Evolutionary conservation across 2,329 filamentous ascomycete genomes (phyloP).

Genomic region (Stagonosporopsis cucurbitacearum): DNA sequence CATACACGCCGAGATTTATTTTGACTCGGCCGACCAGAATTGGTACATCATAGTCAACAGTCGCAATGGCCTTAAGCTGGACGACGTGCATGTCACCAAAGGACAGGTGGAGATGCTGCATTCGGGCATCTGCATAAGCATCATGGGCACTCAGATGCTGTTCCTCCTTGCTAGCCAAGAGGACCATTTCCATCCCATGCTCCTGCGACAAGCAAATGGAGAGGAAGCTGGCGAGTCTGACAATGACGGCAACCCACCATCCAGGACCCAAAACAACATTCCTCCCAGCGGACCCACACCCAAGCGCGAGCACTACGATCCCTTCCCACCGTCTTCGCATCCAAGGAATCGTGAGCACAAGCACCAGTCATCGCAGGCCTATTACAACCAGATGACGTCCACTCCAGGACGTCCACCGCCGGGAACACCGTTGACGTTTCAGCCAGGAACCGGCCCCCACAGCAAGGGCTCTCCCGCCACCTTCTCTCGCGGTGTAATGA

Average conservation of each 20-base stretch:
- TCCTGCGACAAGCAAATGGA: constrained; percentile 65
- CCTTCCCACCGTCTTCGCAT: constrained; percentile 47
- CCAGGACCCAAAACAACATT: constrained; percentile 42
- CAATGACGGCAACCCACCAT: constrained; percentile 42
- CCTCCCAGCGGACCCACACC: constrained; percentile 45
- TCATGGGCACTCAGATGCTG: constrained; percentile 96
- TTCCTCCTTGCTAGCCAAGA: constrained; percentile 88
- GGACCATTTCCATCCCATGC: constrained; percentile 71
- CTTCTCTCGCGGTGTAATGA: constrained; percentile 58
- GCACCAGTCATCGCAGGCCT: constrained; percentile 40
- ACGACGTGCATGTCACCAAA: constrained; percentile 73
- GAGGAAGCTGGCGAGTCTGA: constrained; percentile 50
- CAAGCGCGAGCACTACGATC: constrained; percentile 47
- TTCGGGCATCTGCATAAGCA: constrained; percentile 90
- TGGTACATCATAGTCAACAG: constrained; percentile 91
- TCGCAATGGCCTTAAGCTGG: constrained; percentile 86
- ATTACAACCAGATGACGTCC: constrained; percentile 44
- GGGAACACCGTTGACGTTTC: constrained; percentile 47
- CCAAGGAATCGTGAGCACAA: constrained; percentile 36
- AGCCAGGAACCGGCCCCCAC: constrained; percentile 41
- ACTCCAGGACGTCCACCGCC: constrained; percentile 44
- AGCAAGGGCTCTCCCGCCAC: constrained; percentile 55
- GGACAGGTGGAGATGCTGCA: constrained; percentile 70
- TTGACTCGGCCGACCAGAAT: constrained; percentile 55
- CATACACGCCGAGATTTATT: constrained; percentile 58